Evolutionary conservation across 352 stramenopile genomes (phyloP).

Genomic region (Pythium plurisporium): DNA sequence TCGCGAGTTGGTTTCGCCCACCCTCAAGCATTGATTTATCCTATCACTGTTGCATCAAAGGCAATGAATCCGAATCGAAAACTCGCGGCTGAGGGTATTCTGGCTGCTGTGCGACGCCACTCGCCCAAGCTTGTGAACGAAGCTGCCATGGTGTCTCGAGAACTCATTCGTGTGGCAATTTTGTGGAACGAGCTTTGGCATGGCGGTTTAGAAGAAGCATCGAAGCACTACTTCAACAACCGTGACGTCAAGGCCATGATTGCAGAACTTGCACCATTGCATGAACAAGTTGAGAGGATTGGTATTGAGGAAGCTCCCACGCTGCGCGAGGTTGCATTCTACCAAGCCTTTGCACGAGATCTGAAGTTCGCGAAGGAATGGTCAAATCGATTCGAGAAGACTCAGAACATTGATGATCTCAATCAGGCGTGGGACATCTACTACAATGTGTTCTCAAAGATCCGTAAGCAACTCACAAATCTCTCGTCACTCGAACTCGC

Average conservation of each 20-base stretch:
- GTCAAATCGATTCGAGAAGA: constrained; percentile 76
- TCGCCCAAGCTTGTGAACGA: constrained; percentile 96
- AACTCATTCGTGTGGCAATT: constrained; percentile 99
- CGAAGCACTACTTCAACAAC: constrained; percentile 96
- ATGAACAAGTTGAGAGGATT: constrained; percentile 86
- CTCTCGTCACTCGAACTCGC: constrained; percentile 96
- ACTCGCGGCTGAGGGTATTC: constrained; percentile 91
- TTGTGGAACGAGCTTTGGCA: constrained; percentile 99
- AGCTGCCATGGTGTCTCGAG: constrained; percentile 92
- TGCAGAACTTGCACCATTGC: constrained; percentile 92
- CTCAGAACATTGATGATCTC: constrained; percentile 74
- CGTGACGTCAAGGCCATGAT: constrained; percentile 97
- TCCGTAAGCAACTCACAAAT: constrained; percentile 91
- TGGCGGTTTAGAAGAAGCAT: constrained; percentile 96
- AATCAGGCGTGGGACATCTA: constrained; percentile 98
- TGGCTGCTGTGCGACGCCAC: constrained; percentile 93
- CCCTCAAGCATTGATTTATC: constrained; percentile 99
- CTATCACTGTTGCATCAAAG: constrained; percentile 97
- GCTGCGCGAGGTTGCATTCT: constrained; percentile 78
- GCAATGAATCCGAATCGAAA: constrained; percentile 90
- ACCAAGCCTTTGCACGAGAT: constrained; percentile 92
- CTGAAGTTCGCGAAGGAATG: constrained; percentile 84
- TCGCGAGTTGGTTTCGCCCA: constrained; percentile 93
- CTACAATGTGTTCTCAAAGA: constrained; percentile 97
- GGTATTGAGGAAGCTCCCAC: constrained; percentile 74